Evolutionary conservation across 768 basidiomycete genomes (phyloP).

Genomic region (Lactifluus subvellereus): DNA sequence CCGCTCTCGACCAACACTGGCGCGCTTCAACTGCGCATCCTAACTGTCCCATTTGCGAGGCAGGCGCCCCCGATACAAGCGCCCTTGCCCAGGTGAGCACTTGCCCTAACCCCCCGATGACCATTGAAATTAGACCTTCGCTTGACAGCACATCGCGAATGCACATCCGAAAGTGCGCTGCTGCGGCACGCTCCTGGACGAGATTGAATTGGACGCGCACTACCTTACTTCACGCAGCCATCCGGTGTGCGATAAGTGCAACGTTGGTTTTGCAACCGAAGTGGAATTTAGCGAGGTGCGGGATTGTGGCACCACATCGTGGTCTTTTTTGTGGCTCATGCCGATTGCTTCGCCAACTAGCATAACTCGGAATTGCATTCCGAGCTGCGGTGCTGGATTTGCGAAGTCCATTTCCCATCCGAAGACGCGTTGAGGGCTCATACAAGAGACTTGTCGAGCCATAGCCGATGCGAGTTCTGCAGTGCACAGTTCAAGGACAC

Average conservation of each 20-base stretch:
- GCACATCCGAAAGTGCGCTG: conserved; percentile 21
- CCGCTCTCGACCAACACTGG: conserved; percentile 23
- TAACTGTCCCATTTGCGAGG: conserved; percentile 15
- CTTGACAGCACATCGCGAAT: conserved; percentile 13
- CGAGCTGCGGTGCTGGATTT: conserved; percentile 13
- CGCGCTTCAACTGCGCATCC: conserved; percentile 17
- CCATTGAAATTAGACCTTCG: not conserved
- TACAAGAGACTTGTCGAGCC: not conserved
- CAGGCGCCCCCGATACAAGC: conserved; percentile 1
- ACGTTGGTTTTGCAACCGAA: conserved; percentile 14
- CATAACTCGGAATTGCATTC: conserved; percentile 16
- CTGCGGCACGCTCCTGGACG: conserved; percentile 14
- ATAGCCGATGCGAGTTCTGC: conserved; percentile 22
- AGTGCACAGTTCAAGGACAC: conserved; percentile 19
- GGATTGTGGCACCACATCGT: not conserved
- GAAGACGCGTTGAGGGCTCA: conserved; percentile 13
- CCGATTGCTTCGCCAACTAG: conserved; percentile 1
- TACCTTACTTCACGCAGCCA: conserved; percentile 21
- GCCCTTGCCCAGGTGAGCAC: conserved; percentile 18
- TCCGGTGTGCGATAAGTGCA: conserved; percentile 11
- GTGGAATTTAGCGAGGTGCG: conserved; percentile 15
- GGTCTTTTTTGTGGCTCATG: not conserved
- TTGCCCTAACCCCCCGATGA: not conserved
- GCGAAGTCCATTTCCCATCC: conserved; percentile 11
- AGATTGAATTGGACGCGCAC: conserved; percentile 19